Percentiles rank a stretch among this genome's conserved stretches.
Conservation (phyloP, 2,329 filamentous ascomycete genomes). For the Botryotinia narcissicola region DNA sequence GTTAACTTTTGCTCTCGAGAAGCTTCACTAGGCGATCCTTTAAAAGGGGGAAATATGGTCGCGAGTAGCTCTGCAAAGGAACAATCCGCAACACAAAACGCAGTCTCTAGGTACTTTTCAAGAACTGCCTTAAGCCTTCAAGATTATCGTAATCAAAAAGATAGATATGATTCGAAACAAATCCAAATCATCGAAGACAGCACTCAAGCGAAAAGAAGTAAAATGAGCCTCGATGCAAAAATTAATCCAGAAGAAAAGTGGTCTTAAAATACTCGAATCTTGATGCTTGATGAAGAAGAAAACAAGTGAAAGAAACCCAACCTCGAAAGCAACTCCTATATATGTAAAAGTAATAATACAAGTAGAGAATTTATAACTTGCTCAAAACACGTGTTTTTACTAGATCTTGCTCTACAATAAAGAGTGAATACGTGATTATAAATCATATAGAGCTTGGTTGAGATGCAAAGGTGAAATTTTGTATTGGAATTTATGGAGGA, state of each 20-base stretch:
- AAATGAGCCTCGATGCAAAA: neutral
- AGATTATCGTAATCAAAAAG: neutral
- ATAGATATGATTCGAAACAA: neutral
- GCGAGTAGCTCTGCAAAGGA: neutral
- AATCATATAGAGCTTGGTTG: neutral
- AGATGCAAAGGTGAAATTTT: neutral
- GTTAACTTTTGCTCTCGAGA: neutral
- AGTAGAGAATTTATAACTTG: neutral
- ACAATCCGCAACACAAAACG: neutral
- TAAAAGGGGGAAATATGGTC: neutral
- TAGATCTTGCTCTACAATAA: neutral
- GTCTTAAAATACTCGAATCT: neutral
- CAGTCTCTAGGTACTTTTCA: neutral
- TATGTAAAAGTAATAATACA: neutral
- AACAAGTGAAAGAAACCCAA: neutral
- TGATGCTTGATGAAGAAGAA: neutral
- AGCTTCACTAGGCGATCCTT: neutral
- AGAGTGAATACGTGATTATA: neutral
- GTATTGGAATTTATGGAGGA: neutral
- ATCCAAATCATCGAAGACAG: neutral
- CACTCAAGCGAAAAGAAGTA: neutral
- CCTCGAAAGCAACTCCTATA: neutral
- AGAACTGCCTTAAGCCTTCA: neutral
- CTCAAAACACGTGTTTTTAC: neutral
- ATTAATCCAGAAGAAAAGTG: neutral